phyloP scores from a whole-genome alignment of 495 filamentous ascomycete species.

The Pyrenula massariospora region DNA sequence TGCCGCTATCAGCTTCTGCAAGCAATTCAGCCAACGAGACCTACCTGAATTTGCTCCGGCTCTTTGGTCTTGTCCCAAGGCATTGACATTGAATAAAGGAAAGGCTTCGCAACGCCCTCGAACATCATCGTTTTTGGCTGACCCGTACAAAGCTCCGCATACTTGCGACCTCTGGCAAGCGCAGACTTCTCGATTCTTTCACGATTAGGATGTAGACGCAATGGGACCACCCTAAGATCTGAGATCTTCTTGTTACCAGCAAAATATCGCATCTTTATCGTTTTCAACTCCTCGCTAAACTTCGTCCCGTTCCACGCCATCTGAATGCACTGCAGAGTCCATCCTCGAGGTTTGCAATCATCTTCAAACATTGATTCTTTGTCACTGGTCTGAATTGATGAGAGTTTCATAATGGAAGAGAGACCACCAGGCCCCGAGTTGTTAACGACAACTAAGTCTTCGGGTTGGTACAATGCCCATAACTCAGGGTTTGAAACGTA shows the following conservation, averaged over 20 bases:
- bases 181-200: background rate
- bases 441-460: conserved; percentile 48
- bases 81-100: background rate
- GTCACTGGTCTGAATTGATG: background rate
- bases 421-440: background rate
- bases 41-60: background rate
- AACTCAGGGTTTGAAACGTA: conserved; percentile 15
- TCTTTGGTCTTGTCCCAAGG: background rate
- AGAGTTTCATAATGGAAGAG: background rate
- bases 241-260: background rate
- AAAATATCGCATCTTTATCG: background rate
- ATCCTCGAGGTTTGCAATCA: background rate
- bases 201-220: background rate
- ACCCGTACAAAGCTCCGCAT: background rate
- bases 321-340: background rate
- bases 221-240: background rate
- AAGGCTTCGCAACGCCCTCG: background rate
- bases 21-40: background rate
- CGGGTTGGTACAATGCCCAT: conserved; percentile 88
- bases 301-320: background rate
- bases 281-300: background rate
- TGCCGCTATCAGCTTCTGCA: background rate
- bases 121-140: background rate
- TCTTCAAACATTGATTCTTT: background rate
- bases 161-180: background rate